Conservation (phyloP, 2,329 filamentous ascomycete species). For the Biscogniauxia sp. region DNA sequence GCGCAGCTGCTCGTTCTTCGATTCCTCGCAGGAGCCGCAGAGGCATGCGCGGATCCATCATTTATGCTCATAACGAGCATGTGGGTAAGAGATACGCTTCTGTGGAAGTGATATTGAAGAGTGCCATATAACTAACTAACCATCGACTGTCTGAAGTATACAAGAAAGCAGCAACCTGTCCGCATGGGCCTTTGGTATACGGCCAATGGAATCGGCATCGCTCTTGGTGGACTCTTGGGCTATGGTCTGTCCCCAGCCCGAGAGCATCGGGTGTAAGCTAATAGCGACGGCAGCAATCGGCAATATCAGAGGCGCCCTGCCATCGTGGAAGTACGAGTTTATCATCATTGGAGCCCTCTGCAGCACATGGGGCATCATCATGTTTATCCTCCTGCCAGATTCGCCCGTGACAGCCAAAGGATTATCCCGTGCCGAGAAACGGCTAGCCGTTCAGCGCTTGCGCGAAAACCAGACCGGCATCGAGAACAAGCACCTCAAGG, state of each 20-base stretch:
- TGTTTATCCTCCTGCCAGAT: conserved; percentile 45
- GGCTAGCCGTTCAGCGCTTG: conserved; percentile 36
- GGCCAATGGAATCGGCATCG: conserved; percentile 53
- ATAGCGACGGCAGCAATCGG: conserved; percentile 39
- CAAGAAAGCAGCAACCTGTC: conserved; percentile 53
- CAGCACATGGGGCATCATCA: conserved; percentile 33
- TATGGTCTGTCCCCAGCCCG: conserved; percentile 37
- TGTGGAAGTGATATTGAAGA: not conserved
- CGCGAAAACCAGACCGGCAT: conserved; percentile 38
- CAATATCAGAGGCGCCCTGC: conserved; percentile 48
- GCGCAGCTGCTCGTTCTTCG: conserved; percentile 48
- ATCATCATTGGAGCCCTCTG: conserved; percentile 40
- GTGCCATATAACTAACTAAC: not conserved
- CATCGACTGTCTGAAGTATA: conserved; percentile 37
- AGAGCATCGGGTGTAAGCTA: not conserved
- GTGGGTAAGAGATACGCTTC: conserved; percentile 38
- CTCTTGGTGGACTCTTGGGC: conserved; percentile 51
- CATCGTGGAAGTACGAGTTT: conserved; percentile 44
- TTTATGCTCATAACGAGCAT: conserved; percentile 59
- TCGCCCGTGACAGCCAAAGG: conserved; percentile 51
- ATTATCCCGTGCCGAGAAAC: conserved; percentile 40
- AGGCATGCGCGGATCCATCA: conserved; percentile 53
- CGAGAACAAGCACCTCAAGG: conserved; percentile 35
- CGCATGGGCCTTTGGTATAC: conserved; percentile 55
- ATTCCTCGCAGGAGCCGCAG: conserved; percentile 52